Percentiles rank a stretch among this genome's conserved stretches.
phyloP scores from a whole-genome alignment of 192 early-diverging fungal species.

The Linnemannia schmuckeri region DNA sequence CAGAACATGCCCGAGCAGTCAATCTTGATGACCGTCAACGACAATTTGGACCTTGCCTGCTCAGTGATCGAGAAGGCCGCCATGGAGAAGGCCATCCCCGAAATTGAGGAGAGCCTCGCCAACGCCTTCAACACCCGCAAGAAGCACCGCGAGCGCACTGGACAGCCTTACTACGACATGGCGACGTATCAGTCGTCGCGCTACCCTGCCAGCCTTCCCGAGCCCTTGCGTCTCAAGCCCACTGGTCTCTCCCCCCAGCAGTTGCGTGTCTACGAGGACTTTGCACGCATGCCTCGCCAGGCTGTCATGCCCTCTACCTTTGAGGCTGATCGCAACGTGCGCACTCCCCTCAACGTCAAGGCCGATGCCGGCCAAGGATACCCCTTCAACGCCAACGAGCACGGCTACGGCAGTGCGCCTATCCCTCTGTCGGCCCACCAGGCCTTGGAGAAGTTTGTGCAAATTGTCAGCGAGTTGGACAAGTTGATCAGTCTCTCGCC shows the following conservation, averaged over 20 bases:
- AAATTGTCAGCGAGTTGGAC: constrained; percentile 84
- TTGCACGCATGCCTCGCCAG: constrained; percentile 76
- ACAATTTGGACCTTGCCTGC: constrained; percentile 96
- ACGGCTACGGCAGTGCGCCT: constrained; percentile 29
- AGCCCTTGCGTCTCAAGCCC: constrained; percentile 86
- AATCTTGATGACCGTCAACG: constrained; percentile 85
- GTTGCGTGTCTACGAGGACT: constrained; percentile 90
- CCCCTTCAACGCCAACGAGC: constrained; percentile 41
- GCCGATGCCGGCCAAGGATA: constrained; percentile 35
- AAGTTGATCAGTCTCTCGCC: constrained; percentile 71
- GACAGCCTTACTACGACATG: constrained; percentile 93
- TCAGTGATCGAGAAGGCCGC: constrained; percentile 96
- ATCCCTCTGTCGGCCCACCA: constrained; percentile 62
- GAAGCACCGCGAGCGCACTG: constrained; percentile 91
- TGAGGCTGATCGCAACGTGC: constrained; percentile 40
- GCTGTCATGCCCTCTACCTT: constrained; percentile 62
- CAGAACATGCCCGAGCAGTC: constrained; percentile 87
- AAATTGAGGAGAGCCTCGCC: constrained; percentile 89
- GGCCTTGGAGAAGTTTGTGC: constrained; percentile 71
- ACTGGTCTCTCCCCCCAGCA: constrained; percentile 84
- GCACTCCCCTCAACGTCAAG: constrained; percentile 44
- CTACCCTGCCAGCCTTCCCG: constrained; percentile 90
- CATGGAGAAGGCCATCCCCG: constrained; percentile 94
- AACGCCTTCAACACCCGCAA: constrained; percentile 78
- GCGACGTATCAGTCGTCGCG: constrained; percentile 79